These are phyloP conservation scores for Striga hermonthica DNA, from an alignment of 305 asterid genomes.

Conservation along the genomic window DNA sequence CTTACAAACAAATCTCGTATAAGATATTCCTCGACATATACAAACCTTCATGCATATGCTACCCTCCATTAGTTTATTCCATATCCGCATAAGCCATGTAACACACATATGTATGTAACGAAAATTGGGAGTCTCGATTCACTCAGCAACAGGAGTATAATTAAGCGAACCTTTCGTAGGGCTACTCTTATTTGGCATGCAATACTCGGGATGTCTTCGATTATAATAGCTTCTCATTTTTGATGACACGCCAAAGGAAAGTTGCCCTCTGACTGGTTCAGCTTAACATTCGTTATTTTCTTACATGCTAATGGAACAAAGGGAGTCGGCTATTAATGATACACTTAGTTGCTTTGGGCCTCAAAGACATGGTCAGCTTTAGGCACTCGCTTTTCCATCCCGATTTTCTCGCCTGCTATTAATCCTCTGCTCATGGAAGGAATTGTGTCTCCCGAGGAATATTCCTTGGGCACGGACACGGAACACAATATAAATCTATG, in stretches of 20 bases:
- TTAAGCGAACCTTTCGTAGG: constrained; percentile 47
- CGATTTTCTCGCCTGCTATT: too few relatives aligned
- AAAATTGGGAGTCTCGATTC: background rate
- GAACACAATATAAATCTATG: background rate
- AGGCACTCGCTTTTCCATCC: too few relatives aligned
- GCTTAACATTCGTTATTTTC: constrained; percentile 32
- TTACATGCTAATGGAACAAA: background rate
- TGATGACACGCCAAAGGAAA: constrained; percentile 60
- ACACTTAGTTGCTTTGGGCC: background rate
- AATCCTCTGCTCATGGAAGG: background rate
- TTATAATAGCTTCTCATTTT: background rate
- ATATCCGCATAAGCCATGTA: background rate
- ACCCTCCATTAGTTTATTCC: constrained; percentile 39
- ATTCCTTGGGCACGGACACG: background rate
- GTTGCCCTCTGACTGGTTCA: constrained; percentile 57
- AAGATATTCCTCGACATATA: constrained; percentile 21
- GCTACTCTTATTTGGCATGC: constrained; percentile 60
- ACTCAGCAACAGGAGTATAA: background rate
- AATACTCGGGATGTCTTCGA: background rate
- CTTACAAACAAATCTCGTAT: background rate
- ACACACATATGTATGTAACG: constrained; percentile 1
- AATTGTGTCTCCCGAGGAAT: background rate
- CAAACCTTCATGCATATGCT: constrained; percentile 39
- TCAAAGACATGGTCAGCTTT: too few relatives aligned
- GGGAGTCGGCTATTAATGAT: background rate